Evolutionary conservation across 2,329 filamentous ascomycete genomes (phyloP), one percentile per base, ranked within the genome.

Genomic region (Epichloe coenophiala): DNA sequence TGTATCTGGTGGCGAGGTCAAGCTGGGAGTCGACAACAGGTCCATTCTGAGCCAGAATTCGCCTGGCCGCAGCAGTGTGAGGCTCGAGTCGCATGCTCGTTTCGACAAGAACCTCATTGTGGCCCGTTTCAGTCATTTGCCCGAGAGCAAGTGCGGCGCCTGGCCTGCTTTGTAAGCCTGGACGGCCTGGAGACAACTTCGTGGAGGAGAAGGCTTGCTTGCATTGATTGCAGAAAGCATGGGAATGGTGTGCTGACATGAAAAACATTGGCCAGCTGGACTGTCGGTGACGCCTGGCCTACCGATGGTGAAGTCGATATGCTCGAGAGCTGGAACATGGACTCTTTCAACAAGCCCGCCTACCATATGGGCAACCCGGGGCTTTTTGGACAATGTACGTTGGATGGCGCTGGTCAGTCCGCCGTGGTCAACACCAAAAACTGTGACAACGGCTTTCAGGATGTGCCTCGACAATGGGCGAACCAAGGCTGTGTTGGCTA

Each of bases 21-120:
- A 65, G 45, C 57, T 76, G n/a, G 67, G 68, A 19, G 64, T 68
- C 40, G 68, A 74, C 53, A 50, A 59, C 50, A 59, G 50, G 3
- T 55, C 59, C 11, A 53, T 53, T n/a, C 60, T 63, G 3, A 51
- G 5, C 36, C 45, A 11, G 57, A 54, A 46, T 50, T 49, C 6
- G 58, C 63, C 47, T 51, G 71, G 71, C 41, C 69, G 76, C 19
- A 67, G 65, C 55, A 85, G 81, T 57, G 78, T 89, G 33, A 75
- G 85, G 38, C 63, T 89, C 15, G 76, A 80, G 54, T 85, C 81
- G 61, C 80, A 74, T 52, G 72, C 73, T 46, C 62, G 65, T 6
- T 89, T 84, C 68, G 78, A 73, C 54, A 72, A 80, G 51, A 84
- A 82, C 27, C 76, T 88, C 31, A 76, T 88, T 59, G 78, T 89